phyloP scores from a whole-genome alignment of 1,284 basidiomycete species.

The Fistulinella staudtii region DNA sequence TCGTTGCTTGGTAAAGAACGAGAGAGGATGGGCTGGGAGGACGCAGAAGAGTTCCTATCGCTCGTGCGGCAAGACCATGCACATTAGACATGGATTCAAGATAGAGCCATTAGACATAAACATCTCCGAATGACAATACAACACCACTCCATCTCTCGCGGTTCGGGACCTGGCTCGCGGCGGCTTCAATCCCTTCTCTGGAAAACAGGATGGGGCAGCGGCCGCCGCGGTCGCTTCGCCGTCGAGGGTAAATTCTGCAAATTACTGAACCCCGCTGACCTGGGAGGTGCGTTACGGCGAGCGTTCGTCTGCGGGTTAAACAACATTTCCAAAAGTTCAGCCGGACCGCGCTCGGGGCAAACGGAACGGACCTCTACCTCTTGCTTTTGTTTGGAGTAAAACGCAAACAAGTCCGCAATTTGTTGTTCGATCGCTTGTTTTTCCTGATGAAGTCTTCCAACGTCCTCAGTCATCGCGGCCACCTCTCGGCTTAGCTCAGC shows the following conservation, averaged over 20 bases:
- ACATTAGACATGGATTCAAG: constrained; percentile 1
- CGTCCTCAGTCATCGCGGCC: constrained; percentile 68
- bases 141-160: constrained; percentile 1
- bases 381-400: constrained; percentile 67
- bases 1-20: constrained; percentile 62
- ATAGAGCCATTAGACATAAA: constrained; percentile 6
- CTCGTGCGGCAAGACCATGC: constrained; percentile 6
- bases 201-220: constrained; percentile 32
- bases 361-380: constrained; percentile 33
- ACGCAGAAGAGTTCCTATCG: constrained; percentile 43
- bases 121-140: constrained; percentile 14
- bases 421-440: constrained; percentile 70
- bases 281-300: constrained; percentile 24
- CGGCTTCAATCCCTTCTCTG: constrained; percentile 19
- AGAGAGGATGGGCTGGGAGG: constrained; percentile 73
- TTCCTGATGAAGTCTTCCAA: constrained; percentile 68
- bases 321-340: not conserved
- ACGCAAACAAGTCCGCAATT: constrained; percentile 68
- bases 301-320: constrained; percentile 21
- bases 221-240: constrained; percentile 24
- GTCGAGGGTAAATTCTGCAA: constrained; percentile 29
- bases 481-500: constrained; percentile 74
- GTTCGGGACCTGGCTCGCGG: constrained; percentile 1
- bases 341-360: not conserved
- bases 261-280: constrained; percentile 22